Evolutionary conservation across 768 basidiomycete species (phyloP).

Genomic region (Kockovaella imperatae): DNA sequence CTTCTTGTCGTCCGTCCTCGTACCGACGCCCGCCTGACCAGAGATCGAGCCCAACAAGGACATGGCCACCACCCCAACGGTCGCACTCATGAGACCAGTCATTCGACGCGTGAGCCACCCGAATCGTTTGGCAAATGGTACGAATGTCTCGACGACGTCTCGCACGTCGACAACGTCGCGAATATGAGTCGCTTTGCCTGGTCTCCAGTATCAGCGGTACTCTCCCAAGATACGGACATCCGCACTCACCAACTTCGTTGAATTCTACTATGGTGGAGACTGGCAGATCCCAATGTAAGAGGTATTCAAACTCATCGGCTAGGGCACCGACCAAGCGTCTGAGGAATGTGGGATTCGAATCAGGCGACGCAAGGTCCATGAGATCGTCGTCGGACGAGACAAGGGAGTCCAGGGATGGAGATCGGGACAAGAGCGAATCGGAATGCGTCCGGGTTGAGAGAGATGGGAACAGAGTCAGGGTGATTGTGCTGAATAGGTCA

Average conservation of each 20-base stretch:
- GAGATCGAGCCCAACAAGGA: background rate
- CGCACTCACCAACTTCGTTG: constrained; percentile 33
- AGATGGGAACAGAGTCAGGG: constrained; percentile 14
- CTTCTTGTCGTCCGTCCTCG: background rate
- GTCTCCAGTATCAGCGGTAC: background rate
- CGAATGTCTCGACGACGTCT: constrained; percentile 28
- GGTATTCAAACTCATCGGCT: constrained; percentile 14
- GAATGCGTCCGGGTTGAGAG: constrained; percentile 3
- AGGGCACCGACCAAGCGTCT: constrained; percentile 6
- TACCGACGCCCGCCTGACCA: background rate
- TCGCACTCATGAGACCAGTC: constrained; percentile 14
- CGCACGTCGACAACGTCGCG: constrained; percentile 29
- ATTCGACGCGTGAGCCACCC: constrained; percentile 19
- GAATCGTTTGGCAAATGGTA: constrained; percentile 28
- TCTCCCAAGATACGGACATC: background rate
- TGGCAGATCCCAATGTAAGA: constrained; percentile 24
- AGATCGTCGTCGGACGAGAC: background rate
- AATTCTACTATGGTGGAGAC: constrained; percentile 30
- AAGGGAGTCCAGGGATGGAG: background rate
- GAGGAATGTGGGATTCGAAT: constrained; percentile 8
- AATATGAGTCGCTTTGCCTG: constrained; percentile 30
- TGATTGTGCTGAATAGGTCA: constrained; percentile 12
- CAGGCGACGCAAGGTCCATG: background rate
- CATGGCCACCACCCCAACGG: constrained; percentile 11
- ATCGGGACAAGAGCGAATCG: background rate